Evolutionary conservation across 257 asterid genomes (phyloP), one percentile per base, ranked within the genome.

Genomic region (Lycium barbarum): DNA sequence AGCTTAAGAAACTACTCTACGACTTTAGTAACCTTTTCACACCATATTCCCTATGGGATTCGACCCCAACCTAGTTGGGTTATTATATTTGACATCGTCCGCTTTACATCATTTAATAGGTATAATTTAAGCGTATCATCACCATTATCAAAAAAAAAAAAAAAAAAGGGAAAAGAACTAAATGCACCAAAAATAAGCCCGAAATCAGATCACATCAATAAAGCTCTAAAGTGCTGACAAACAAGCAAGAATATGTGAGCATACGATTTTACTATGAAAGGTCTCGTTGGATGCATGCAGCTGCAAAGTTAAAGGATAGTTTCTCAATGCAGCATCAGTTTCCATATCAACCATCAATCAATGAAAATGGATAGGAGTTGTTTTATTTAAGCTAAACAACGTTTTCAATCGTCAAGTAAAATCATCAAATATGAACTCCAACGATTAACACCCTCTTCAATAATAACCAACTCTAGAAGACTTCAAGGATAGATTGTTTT

Each of bases 401-500:
- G 18, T 49, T 17, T 59, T 68, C 51, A 53, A 3, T 51, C 9
- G 45, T 40, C 45, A 40, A 40, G 45, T 40, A 40, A 76, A 13
- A 53, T 72, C 17, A 20, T 67, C 74, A 70, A 18, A 78, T 10
- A 72, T 17, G 55, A 43, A 72, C 40, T 66, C 83, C 66, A 35
- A 62, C 35, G 54, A 80, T 51, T 26, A 74, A 86, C 88, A 84
- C 84, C 93, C 87, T 73, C 83, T 83, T 68, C 82, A 63, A 84
- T 54, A 73, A 90, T 80, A 89, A 40, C 65, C 79, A 83, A 88
- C 85, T 79, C 76, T 87, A 79, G 70, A 58, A 71, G 83, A 87
- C 89, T 58, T 86, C 81, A 53, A 86, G 80, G 45, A 84, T 72
- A 86, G 45, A 74, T 76, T 90, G 86, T 82, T 78, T 79, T 22